Base-by-base conservation (phyloP, 305 asterid species). In the Euphrasia arctica region DNA sequence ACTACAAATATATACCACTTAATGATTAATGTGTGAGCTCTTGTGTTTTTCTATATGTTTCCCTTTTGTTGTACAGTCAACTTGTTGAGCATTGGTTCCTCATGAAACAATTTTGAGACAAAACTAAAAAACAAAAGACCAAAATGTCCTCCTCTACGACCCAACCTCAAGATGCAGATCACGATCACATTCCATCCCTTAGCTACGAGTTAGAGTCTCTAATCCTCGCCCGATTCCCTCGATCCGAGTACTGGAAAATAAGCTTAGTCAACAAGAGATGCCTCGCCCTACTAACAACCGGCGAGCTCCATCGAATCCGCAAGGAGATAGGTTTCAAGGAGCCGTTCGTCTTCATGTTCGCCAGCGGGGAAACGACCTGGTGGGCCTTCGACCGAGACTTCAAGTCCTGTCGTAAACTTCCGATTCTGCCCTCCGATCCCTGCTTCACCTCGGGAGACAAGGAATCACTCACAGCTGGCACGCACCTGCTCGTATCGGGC, bases 391-490 rank as follows among this genome's bases (percentile, higher is more conserved):
- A 84, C 61, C 62, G 83, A 0, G 82, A 74, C 27, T 86, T 86
- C 25, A 78, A 77, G 69, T 82, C 77, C 2, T 74, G 87, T 5
- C 66, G 76, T 77, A 79, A 73, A 60, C 86, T 89, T 32, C 96
- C 90, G 0, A 48, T 79, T 12, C 71, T 89, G 58, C 92, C 95
- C 14, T 80, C 90, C 1, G 96, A 89, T 56, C 54, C 64, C 9
- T 89, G 92, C 55, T 89, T 86, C 8, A 67, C 72, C 9, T 65
- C 69, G 0, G 95, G 92, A 0, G 96, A 89, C 74, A 89, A 89
- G 56, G 95, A 89, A 39, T 82, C 95, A 0, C 64, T 89, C 9
- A 80, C 91, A 69, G 96, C 90, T 0, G 89, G 89, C 60, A 82
- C 88, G 42, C 90, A 86, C 57, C 73, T 89, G 5, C 84, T 89